Evolutionary conservation across 768 basidiomycete species (phyloP).

Genomic region (Agrocybe chaxingu): DNA sequence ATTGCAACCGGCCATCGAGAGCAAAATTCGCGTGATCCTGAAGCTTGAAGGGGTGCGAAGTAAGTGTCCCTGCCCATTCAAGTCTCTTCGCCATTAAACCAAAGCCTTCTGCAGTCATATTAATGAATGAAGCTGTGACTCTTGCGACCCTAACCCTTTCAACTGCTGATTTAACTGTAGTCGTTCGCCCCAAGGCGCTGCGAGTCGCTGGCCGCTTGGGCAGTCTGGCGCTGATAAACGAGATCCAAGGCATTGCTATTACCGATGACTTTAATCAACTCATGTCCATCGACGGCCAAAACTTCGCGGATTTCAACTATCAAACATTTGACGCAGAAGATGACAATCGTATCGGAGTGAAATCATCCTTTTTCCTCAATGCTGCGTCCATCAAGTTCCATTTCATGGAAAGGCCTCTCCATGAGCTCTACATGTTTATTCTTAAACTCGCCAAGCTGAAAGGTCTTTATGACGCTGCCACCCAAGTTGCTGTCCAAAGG

Average conservation of each 20-base stretch:
- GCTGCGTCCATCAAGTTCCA: constrained; percentile 90
- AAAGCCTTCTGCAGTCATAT: constrained; percentile 47
- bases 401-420: constrained; percentile 90
- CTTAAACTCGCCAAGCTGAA: constrained; percentile 88
- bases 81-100: neutral
- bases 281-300: constrained; percentile 89
- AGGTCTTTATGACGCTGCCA: constrained; percentile 90
- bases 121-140: constrained; percentile 66
- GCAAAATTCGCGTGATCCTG: constrained; percentile 77
- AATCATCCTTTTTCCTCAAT: constrained; percentile 75
- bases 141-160: constrained; percentile 88
- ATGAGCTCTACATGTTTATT: constrained; percentile 79
- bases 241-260: constrained; percentile 49
- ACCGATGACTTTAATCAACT: constrained; percentile 77
- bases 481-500: constrained; percentile 86
- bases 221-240: constrained; percentile 77
- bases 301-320: constrained; percentile 92
- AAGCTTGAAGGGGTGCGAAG: constrained; percentile 84
- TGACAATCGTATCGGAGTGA: constrained; percentile 71
- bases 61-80: constrained; percentile 25
- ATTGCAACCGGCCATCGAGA: constrained; percentile 17
- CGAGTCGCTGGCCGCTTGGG: constrained; percentile 80
- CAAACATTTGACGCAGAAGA: constrained; percentile 82
- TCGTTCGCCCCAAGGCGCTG: constrained; percentile 71
- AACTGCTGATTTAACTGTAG: constrained; percentile 81